These are phyloP conservation scores for Colletotrichum cuscutae DNA, from an alignment of 2,329 filamentous ascomycete genomes.

Conservation along the genomic window DNA sequence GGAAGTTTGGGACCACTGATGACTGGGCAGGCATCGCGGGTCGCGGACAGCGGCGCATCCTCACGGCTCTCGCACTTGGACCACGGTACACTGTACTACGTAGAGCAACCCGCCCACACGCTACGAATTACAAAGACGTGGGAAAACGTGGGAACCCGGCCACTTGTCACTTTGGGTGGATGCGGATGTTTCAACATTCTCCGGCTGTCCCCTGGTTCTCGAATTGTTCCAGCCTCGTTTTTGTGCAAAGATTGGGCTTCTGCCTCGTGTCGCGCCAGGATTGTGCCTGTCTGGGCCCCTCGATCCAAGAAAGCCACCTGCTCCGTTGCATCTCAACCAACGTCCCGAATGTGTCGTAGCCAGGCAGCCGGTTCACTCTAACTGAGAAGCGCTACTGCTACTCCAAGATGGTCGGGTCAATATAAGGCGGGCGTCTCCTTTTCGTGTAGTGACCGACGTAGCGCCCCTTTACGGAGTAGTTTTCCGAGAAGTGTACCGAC, in stretches of 20 bases:
- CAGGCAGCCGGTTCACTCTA: not conserved
- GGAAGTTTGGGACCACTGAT: not conserved
- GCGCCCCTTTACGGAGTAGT: not conserved
- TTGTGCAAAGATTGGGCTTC: not conserved
- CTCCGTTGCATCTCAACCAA: not conserved
- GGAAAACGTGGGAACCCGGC: conserved; percentile 32
- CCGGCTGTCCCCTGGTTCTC: conserved; percentile 24
- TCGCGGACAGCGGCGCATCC: not conserved
- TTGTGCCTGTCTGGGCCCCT: not conserved
- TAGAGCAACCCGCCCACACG: not conserved
- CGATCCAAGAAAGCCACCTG: not conserved
- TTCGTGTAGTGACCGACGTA: not conserved
- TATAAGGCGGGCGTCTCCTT: not conserved
- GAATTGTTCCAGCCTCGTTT: conserved; percentile 19
- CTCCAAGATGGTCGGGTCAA: not conserved
- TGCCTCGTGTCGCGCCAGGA: conserved; percentile 23
- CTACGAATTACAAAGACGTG: not conserved
- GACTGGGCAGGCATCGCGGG: not conserved
- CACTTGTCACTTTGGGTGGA: conserved; percentile 17
- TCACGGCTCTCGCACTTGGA: not conserved
- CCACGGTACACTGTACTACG: not conserved
- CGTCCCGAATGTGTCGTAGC: not conserved
- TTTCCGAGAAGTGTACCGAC: not conserved
- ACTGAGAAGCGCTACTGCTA: not conserved
- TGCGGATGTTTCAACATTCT: conserved; percentile 28